phyloP scores from a whole-genome alignment of 257 asterid species.

The Echites panduratus region DNA sequence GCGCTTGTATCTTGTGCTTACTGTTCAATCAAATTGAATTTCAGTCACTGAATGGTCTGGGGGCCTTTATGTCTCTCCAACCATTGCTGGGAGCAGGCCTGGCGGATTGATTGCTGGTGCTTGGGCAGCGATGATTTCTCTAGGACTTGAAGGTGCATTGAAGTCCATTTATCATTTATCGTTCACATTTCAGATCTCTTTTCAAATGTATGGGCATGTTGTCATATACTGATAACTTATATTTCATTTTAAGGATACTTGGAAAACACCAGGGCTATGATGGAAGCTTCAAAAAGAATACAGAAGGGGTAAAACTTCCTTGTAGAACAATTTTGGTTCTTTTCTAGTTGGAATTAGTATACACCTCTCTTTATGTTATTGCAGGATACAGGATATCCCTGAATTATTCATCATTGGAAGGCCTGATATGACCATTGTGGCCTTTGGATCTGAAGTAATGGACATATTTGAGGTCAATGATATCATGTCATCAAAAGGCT shows the following conservation, averaged over 20 bases:
- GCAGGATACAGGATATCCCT: slow-evolving; percentile 68
- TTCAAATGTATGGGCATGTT: slow-evolving; percentile 9
- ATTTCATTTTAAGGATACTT: slow-evolving; percentile 55
- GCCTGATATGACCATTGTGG: slow-evolving; percentile 97
- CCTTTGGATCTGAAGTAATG: slow-evolving; percentile 71
- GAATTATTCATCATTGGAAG: slow-evolving; percentile 69
- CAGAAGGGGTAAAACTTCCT: slow-evolving; percentile 64
- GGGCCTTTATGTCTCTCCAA: slow-evolving; percentile 91
- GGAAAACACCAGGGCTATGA: slow-evolving; percentile 75
- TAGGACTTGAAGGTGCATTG: slow-evolving; percentile 79
- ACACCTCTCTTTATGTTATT: slow-evolving; percentile 7
- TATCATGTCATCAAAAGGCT: slow-evolving; percentile 77
- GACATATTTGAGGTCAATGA: slow-evolving; percentile 97
- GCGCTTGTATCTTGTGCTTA: background rate
- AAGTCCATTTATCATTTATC: slow-evolving; percentile 8
- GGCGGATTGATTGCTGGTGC: slow-evolving; percentile 97
- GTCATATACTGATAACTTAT: slow-evolving; percentile 17
- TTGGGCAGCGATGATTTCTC: slow-evolving; percentile 98
- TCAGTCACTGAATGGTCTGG: slow-evolving; percentile 99
- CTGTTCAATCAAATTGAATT: slow-evolving; percentile 6
- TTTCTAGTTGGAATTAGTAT: slow-evolving; percentile 11
- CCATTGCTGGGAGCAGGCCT: slow-evolving; percentile 98
- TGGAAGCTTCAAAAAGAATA: slow-evolving; percentile 90
- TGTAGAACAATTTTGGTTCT: background rate
- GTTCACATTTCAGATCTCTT: slow-evolving; percentile 10